These are phyloP conservation scores for Coemansia sp. DNA, from an alignment of 192 early-diverging fungal species.

Conservation along the genomic window DNA sequence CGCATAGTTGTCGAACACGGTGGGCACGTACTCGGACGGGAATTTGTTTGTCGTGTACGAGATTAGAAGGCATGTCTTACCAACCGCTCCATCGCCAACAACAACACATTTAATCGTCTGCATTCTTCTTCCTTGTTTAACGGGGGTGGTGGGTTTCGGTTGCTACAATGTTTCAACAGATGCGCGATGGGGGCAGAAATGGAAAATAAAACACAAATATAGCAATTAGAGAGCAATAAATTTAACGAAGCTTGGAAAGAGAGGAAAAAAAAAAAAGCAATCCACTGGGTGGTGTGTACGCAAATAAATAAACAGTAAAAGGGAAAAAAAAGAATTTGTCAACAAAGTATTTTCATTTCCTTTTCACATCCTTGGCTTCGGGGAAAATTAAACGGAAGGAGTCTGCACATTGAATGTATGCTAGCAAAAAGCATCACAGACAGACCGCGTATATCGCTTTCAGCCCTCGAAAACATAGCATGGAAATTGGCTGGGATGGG, in stretches of 20 bases:
- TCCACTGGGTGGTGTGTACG: not conserved
- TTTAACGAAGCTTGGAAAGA: not conserved
- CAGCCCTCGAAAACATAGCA: too few relatives aligned
- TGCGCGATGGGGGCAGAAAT: not conserved
- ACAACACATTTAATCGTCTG: constrained; percentile 87
- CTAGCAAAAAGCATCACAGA: too few relatives aligned
- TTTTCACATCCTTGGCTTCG: not conserved
- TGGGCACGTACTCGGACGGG: constrained; percentile 83
- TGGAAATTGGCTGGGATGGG: too few relatives aligned
- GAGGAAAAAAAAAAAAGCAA: not conserved
- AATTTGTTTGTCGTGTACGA: constrained; percentile 81
- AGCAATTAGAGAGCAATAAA: not conserved
- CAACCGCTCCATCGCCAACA: constrained; percentile 87
- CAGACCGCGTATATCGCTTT: too few relatives aligned
- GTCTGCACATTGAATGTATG: too few relatives aligned
- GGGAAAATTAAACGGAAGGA: too few relatives aligned
- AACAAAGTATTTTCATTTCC: not conserved
- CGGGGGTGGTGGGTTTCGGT: constrained; percentile 5
- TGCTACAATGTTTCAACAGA: not conserved
- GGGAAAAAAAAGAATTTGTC: too few relatives aligned
- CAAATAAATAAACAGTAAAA: too few relatives aligned
- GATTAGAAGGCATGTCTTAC: constrained; percentile 87
- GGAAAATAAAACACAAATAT: not conserved
- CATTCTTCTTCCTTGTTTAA: constrained; percentile 44
- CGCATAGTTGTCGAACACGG: constrained; percentile 95